These are phyloP conservation scores for Chaetomium fimeti DNA, from an alignment of 495 filamentous ascomycete species.

Conservation along the genomic window DNA sequence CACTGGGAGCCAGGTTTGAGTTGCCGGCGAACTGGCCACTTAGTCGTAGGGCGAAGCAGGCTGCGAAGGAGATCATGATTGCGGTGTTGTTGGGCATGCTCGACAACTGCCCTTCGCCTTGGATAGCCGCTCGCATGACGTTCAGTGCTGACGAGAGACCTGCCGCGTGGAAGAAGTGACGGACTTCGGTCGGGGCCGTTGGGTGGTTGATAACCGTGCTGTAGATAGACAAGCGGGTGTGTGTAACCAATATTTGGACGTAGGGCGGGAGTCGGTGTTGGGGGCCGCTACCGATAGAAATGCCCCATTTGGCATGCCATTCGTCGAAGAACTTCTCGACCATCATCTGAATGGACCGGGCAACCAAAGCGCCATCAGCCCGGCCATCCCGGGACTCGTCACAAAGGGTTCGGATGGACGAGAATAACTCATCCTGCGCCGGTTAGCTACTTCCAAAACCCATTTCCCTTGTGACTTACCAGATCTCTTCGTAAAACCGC, in stretches of 20 bases:
- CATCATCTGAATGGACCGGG: slow-evolving; percentile 57
- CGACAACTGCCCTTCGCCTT: slow-evolving; percentile 65
- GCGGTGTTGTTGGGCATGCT: slow-evolving; percentile 78
- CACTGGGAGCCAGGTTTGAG: slow-evolving; percentile 64
- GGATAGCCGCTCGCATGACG: slow-evolving; percentile 70
- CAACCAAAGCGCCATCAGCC: slow-evolving; percentile 52
- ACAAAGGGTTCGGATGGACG: slow-evolving; percentile 60
- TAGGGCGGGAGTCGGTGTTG: slow-evolving; percentile 64
- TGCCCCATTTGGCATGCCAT: slow-evolving; percentile 62
- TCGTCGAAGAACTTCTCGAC: slow-evolving; percentile 62
- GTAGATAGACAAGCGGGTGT: slow-evolving; percentile 70
- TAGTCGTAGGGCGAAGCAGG: slow-evolving; percentile 65
- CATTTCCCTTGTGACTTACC: slow-evolving; percentile 40
- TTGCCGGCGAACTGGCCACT: slow-evolving; percentile 57
- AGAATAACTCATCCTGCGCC: slow-evolving; percentile 58
- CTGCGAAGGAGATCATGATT: slow-evolving; percentile 75
- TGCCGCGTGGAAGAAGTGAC: slow-evolving; percentile 67
- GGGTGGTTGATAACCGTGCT: slow-evolving; percentile 72
- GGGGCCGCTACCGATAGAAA: slow-evolving; percentile 57
- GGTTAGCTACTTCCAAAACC: slow-evolving; percentile 19
- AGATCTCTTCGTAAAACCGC: slow-evolving; percentile 65
- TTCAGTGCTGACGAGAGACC: slow-evolving; percentile 67
- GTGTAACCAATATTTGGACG: slow-evolving; percentile 70
- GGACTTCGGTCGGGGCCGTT: slow-evolving; percentile 66
- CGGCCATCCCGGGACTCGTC: slow-evolving; percentile 52